phyloP scores from a whole-genome alignment of 768 basidiomycete genomes.

The Pulveroboletus sp. region DNA sequence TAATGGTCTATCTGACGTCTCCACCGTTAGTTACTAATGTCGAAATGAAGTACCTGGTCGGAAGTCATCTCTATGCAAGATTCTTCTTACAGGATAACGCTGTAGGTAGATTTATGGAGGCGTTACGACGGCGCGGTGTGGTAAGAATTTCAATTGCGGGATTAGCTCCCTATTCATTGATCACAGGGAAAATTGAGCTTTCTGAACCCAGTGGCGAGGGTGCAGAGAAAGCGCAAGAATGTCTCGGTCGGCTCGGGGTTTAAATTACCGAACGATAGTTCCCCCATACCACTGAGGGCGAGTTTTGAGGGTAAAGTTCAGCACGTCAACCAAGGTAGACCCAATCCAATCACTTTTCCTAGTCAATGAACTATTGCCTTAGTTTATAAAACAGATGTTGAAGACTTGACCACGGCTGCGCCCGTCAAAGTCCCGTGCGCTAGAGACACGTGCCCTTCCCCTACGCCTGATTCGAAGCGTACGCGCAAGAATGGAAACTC shows the following conservation, averaged over 20 bases:
- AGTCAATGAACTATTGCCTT: not conserved
- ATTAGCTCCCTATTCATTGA: not conserved
- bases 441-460: not conserved
- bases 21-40: conserved; percentile 39
- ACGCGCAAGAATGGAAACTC: not conserved
- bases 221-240: conserved; percentile 14
- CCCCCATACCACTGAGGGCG: conserved; percentile 19
- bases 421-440: not conserved
- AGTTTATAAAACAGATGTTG: conserved; percentile 31
- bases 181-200: conserved; percentile 30
- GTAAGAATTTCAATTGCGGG: conserved; percentile 30
- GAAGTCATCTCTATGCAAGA: conserved; percentile 26
- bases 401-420: conserved; percentile 12
- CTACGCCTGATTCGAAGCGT: not conserved
- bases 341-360: not conserved
- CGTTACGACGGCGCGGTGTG: conserved; percentile 43
- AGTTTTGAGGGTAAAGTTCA: conserved; percentile 34
- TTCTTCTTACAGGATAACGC: conserved; percentile 38
- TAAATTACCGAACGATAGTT: conserved; percentile 20
- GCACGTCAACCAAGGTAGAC: conserved; percentile 28
- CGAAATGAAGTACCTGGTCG: conserved; percentile 19
- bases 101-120: conserved; percentile 37
- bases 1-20: conserved; percentile 32
- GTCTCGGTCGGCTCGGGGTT: conserved; percentile 29
- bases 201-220: conserved; percentile 16